Conservation (phyloP, 257 asterid genomes). For the Capsicum chinense region DNA sequence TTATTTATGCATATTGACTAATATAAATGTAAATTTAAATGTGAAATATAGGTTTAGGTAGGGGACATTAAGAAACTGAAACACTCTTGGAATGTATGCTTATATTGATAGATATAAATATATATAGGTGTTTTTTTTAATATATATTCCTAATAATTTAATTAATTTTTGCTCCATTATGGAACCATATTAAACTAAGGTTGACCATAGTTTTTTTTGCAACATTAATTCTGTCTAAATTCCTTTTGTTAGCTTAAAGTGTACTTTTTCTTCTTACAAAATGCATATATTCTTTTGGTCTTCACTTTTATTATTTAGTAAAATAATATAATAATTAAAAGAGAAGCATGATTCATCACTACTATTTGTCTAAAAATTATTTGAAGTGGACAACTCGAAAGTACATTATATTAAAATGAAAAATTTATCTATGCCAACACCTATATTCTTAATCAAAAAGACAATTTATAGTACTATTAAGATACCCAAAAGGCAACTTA, state of each 20-base stretch:
- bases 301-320: not conserved
- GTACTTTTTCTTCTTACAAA: slow-evolving; percentile 30
- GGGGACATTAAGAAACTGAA: slow-evolving; percentile 33
- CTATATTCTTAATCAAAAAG: not conserved
- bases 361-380: not conserved
- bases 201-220: slow-evolving; percentile 23
- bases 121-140: not conserved
- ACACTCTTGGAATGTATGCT: slow-evolving; percentile 40
- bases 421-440: not conserved
- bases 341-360: not conserved
- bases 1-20: not conserved
- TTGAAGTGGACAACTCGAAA: slow-evolving; percentile 11
- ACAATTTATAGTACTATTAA: not conserved
- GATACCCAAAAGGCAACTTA: slow-evolving; percentile 23
- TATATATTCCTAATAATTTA: not conserved
- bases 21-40: not conserved
- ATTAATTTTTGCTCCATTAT: not conserved
- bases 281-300: not conserved
- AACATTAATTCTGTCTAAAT: slow-evolving; percentile 6
- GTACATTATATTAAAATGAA: not conserved
- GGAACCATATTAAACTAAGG: not conserved
- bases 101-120: slow-evolving; percentile 4
- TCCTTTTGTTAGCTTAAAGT: slow-evolving; percentile 34
- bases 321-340: not conserved
- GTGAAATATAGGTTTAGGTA: slow-evolving; percentile 9